Base-by-base conservation (phyloP, 1,139 yeast species). In the Chernovozyma aurita region DNA sequence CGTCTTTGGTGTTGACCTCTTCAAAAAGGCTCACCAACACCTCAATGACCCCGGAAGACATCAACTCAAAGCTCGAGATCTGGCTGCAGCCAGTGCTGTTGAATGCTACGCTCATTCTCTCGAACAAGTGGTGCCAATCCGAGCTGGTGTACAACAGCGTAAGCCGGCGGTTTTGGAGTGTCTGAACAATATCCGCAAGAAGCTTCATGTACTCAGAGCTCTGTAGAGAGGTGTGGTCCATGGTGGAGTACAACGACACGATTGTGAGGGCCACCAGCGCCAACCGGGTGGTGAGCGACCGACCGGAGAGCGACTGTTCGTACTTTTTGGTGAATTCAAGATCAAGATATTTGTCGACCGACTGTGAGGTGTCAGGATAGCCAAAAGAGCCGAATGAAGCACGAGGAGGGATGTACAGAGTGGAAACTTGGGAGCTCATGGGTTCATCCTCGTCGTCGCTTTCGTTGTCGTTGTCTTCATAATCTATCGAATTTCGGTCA, bases 31-130 rank as follows among this genome's bases (percentile, higher is more conserved):
- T 41, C 1, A 76, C 57, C 28, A 87, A 56, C 0, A 68, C 52
- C 6, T 65, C 67, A 16, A 84, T 68, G 5, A 85, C 57, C 0
- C 90, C 90, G 1, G 90, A 83, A 3, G 84, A 73, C 11, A 80
- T 68, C 30, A 88, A 62, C 53, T 87, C 95, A 61, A 81, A 86
- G 43, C 94, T 81, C 0, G 95, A 85, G 25, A 22, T 22, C 25
- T 22, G 12, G 25, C n/a, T n/a, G 25, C 25, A 11, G 25, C 25
- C 25, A 22, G n/a, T 11, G 25, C 25, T 11, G 25, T n/a, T 11
- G n/a, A 22, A 11, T 22, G 25, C 25, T 22, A n/a, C 25, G 25
- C 25, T n/a, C 25, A 22, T n/a, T 22, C 25, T 11, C 12, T n/a
- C n/a, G n/a, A n/a, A n/a, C n/a, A n/a, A n/a, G n/a, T n/a, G n/a